Evolutionary conservation across 2,329 filamentous ascomycete species (phyloP).

Genomic region (Lachnellula occidentalis): DNA sequence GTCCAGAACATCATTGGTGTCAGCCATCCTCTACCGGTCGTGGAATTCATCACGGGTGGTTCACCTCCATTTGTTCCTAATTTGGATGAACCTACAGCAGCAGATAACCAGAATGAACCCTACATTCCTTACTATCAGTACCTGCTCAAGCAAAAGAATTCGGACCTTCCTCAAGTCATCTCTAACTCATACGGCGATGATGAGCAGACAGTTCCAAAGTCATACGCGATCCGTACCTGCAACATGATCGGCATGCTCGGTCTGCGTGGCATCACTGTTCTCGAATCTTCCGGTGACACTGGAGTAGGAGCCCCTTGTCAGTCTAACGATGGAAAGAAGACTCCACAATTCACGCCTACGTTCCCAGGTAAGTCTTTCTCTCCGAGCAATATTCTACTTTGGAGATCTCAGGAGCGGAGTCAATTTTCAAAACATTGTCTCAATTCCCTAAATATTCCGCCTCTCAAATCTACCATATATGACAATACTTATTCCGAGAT

Average conservation of each 20-base stretch:
- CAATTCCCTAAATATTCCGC: too few species aligned
- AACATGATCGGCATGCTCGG: conserved; percentile 47
- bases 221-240: conserved; percentile 50
- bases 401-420: too few species aligned
- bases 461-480: too few species aligned
- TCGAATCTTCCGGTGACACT: conserved; percentile 48
- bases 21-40: conserved; percentile 47
- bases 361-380: conserved; percentile 40
- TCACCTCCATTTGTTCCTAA: conserved; percentile 47
- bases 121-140: conserved; percentile 52
- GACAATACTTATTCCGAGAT: too few species aligned
- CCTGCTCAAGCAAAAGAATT: conserved; percentile 40
- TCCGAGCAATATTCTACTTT: too few species aligned
- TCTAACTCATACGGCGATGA: conserved; percentile 55
- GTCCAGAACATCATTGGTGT: conserved; percentile 50
- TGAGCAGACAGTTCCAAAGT: conserved; percentile 47
- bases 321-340: conserved; percentile 51
- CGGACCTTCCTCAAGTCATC: conserved; percentile 47
- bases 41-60: conserved; percentile 51
- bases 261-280: conserved; percentile 46
- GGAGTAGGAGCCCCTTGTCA: conserved; percentile 43
- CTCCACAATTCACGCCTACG: conserved; percentile 45
- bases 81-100: conserved; percentile 18
- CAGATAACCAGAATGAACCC: conserved; percentile 46
- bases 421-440: too few species aligned